Base-by-base conservation (phyloP, 768 basidiomycete genomes). In the Suillus ampliporus region DNA sequence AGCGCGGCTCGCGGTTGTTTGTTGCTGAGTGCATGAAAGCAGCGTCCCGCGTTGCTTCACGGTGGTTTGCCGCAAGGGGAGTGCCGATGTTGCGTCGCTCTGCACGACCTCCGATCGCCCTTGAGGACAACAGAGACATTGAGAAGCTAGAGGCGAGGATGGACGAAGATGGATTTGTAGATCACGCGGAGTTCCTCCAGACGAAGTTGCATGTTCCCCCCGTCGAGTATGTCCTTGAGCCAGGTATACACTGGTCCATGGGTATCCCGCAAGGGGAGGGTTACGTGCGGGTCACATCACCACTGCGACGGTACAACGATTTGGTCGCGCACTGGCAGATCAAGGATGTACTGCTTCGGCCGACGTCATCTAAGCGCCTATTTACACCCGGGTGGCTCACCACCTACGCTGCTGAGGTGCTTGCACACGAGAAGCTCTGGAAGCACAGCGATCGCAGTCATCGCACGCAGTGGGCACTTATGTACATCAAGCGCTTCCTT, bases 261-360 rank as follows among this genome's bases (percentile, higher is more conserved):
- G 94, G 90, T 0, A 72, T 93, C n/a, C 79, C 80, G 4, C 83
- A 84, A 2, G 85, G 85, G 46, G 90, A 90, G 65, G 96, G 96
- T 4, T 99, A 99, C 72, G 77, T 83, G 19, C 86, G 92, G 23
- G 87, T 84, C 10, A 98, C 97, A 10, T 94, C 91, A 6, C 97
- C 97, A 0, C 78, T 99, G 48, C 85, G 97, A 46, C 87, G 97
- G 48, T 97, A 87, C 74, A 76, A 78, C 40, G 97, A 99, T 74
- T 73, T 97, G 61, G 73, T 95, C 14, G 78, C 80, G 11, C 97
- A 99, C 77, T 99, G 95, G 94, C 96, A 99, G 74, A 86, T 99
- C 76, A 96, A 97, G 71, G 79, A 88, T 56, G 85, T 84, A 6
- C 75, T 99, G 13, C 77, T 90, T 8, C 76, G 73, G 14, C 72